These are phyloP conservation scores for Candida succiphila DNA, from an alignment of 805 yeast species.

Conservation along the genomic window DNA sequence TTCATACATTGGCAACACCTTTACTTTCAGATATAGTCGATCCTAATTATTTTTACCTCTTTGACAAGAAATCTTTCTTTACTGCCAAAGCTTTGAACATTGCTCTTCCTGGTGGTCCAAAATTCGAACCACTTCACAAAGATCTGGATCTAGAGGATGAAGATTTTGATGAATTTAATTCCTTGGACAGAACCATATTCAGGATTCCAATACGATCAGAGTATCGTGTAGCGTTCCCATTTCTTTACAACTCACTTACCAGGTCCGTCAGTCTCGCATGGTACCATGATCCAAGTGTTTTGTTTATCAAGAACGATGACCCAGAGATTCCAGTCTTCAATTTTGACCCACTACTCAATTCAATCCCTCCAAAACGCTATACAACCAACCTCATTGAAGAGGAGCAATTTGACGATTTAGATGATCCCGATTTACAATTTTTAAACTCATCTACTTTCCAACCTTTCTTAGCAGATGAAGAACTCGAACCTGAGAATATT, in stretches of 20 bases:
- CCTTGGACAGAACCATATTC: slow-evolving; percentile 79
- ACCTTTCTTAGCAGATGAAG: slow-evolving; percentile 43
- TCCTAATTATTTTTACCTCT: slow-evolving; percentile 56
- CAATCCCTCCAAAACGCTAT: slow-evolving; percentile 30
- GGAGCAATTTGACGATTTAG: slow-evolving; percentile 12
- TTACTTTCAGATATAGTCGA: slow-evolving; percentile 48
- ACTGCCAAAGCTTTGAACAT: slow-evolving; percentile 87
- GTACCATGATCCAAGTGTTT: slow-evolving; percentile 57
- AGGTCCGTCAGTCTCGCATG: slow-evolving; percentile 49
- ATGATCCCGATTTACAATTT: slow-evolving; percentile 23
- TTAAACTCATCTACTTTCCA: slow-evolving; percentile 28
- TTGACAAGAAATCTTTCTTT: slow-evolving; percentile 70
- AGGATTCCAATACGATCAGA: slow-evolving; percentile 73
- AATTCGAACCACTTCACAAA: slow-evolving; percentile 77
- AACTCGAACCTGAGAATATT: slow-evolving; percentile 35
- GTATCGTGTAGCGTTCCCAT: slow-evolving; percentile 80
- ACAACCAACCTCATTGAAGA: slow-evolving; percentile 9
- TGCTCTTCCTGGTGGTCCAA: slow-evolving; percentile 93
- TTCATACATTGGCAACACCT: slow-evolving; percentile 65
- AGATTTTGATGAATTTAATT: slow-evolving; percentile 84
- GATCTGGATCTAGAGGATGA: slow-evolving; percentile 54
- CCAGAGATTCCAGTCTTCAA: slow-evolving; percentile 45
- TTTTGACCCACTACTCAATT: slow-evolving; percentile 45
- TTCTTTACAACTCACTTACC: slow-evolving; percentile 69
- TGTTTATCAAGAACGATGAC: slow-evolving; percentile 36